Evolutionary conservation across 768 basidiomycete genomes (phyloP), one percentile per base, ranked within the genome.

Genomic region (Mycena indigotica): DNA sequence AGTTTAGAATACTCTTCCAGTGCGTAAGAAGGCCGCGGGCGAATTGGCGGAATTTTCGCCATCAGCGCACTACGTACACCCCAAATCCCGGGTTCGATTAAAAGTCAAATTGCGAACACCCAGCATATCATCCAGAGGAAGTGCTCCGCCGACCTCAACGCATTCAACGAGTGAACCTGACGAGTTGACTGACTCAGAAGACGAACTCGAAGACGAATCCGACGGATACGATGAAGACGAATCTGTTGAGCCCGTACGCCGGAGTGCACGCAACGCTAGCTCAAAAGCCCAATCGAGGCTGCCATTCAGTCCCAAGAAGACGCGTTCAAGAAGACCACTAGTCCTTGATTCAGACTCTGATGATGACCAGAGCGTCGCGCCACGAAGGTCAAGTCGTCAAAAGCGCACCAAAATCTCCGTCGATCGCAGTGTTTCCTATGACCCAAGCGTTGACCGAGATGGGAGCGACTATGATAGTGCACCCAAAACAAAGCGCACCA

Each of bases 271-370:
- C 48, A 54, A 55, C 26, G 26, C 41, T 26, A 45, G 56, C 19
- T 19, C 19, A 52, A 62, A 66, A 56, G 40, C 58, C 52, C 21
- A 66, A 35, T 58, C 65, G 70, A 66, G 67, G 32, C 78, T 88
- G 30, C 87, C 87, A 5, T 89, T 86, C 70, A 89, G 87, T 64
- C 87, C 89, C 0, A 80, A 70, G 67, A 90, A 86, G 70, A 80
- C 82, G 32, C 80, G 85, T 8, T 69, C 75, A 28, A 70, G 68
- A 39, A 70, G 65, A 51, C 65, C 76, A 28, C 44, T 30, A n/a
- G 13, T 61, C 23, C 17, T 55, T 25, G 74, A 73, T 10, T 63
- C 75, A 0, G 80, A 78, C 28, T 72, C 70, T 28, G 77, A 77
- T 38, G 70, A 73, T 50, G 70, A 72, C 40, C 64, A 69, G 35